These are phyloP conservation scores for Exophiala sideris DNA, from an alignment of 2,329 filamentous ascomycete species.

Conservation along the genomic window DNA sequence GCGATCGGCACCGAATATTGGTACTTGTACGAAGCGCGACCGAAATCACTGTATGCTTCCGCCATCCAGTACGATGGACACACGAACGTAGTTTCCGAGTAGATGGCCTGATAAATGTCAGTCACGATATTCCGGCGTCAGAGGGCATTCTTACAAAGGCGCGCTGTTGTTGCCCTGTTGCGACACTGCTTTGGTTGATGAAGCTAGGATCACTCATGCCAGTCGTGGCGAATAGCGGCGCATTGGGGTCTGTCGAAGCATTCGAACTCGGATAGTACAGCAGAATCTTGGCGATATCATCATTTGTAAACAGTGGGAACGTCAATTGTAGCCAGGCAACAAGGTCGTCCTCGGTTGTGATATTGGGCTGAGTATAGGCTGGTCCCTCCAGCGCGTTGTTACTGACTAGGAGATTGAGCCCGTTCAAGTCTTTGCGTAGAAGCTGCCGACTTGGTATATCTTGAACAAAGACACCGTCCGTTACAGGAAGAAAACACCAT, in stretches of 20 bases:
- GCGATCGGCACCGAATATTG: constrained; percentile 52
- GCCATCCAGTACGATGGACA: constrained; percentile 56
- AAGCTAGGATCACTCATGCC: constrained; percentile 44
- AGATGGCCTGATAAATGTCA: constrained; percentile 40
- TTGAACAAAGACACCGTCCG: constrained; percentile 41
- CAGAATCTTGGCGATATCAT: constrained; percentile 40
- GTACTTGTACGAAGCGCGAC: constrained; percentile 52
- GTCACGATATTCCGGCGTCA: neutral
- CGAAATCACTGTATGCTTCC: constrained; percentile 47
- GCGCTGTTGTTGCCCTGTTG: constrained; percentile 54
- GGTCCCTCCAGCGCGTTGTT: constrained; percentile 54
- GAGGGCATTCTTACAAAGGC: constrained; percentile 28
- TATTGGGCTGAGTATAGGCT: constrained; percentile 44
- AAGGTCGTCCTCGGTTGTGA: constrained; percentile 43
- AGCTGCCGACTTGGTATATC: constrained; percentile 40
- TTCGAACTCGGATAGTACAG: constrained; percentile 37
- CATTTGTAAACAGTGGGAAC: constrained; percentile 41
- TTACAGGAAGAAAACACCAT: constrained; percentile 45
- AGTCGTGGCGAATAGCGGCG: constrained; percentile 37
- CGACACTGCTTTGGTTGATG: constrained; percentile 48
- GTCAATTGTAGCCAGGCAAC: constrained; percentile 38
- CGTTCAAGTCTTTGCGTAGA: constrained; percentile 37
- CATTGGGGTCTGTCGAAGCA: constrained; percentile 26
- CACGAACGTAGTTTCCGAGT: constrained; percentile 53
- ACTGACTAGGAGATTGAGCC: constrained; percentile 36